Conservation (phyloP, 495 filamentous ascomycete genomes). For the Annulohypoxylon stygium region DNA sequence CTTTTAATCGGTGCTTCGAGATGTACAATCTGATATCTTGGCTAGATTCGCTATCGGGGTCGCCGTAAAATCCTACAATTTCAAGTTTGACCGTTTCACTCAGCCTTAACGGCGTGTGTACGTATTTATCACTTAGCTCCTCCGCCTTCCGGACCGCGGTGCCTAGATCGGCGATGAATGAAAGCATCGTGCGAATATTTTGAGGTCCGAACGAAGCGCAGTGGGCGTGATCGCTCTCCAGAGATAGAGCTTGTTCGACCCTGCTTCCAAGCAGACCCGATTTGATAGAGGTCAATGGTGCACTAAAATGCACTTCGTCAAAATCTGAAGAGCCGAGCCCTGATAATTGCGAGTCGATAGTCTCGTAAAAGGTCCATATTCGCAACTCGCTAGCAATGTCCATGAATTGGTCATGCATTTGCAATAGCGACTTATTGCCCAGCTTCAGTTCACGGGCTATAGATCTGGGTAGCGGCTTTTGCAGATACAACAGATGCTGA, state of each 20-base stretch:
- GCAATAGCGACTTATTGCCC: constrained; percentile 61
- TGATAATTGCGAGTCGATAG: constrained; percentile 69
- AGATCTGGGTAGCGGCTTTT: constrained; percentile 63
- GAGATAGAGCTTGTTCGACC: constrained; percentile 67
- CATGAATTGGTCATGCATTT: constrained; percentile 69
- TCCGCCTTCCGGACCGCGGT: constrained; percentile 60
- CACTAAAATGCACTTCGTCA: constrained; percentile 62
- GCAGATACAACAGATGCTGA: constrained; percentile 66
- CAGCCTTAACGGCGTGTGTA: constrained; percentile 62
- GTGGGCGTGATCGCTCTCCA: constrained; percentile 70
- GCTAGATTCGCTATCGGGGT: constrained; percentile 60
- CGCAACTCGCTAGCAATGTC: constrained; percentile 71
- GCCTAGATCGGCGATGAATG: constrained; percentile 65
- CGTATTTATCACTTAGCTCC: constrained; percentile 52
- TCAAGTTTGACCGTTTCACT: constrained; percentile 68
- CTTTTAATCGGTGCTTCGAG: constrained; percentile 62
- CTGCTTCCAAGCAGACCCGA: constrained; percentile 69
- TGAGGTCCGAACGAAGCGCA: constrained; percentile 69
- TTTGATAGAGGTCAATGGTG: constrained; percentile 72
- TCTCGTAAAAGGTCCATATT: constrained; percentile 77
- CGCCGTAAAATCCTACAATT: constrained; percentile 72
- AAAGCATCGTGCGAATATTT: constrained; percentile 61
- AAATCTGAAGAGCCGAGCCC: constrained; percentile 51
- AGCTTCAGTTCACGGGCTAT: constrained; percentile 65
- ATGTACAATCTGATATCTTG: constrained; percentile 67